Percentiles rank a stretch among this genome's conserved stretches.
Conservation (phyloP, 2,329 filamentous ascomycete species). For the Fusarium chuoi region DNA sequence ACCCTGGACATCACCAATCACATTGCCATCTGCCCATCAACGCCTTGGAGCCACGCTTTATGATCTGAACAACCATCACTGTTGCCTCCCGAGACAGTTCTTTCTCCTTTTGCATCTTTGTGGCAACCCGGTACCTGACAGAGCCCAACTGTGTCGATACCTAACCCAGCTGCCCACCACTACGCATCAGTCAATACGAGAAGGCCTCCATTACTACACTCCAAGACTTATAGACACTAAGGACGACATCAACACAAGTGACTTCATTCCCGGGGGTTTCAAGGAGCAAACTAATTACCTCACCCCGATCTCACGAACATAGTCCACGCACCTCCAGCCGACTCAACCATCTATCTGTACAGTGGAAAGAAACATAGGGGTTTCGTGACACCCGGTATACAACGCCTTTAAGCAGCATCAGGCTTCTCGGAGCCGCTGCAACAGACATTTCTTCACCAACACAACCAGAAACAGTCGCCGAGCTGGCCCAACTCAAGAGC, state of each 20-base stretch:
- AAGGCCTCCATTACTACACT: constrained; percentile 29
- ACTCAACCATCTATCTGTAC: not conserved
- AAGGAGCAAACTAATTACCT: not conserved
- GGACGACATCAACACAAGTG: constrained; percentile 13
- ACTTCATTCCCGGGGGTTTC: not conserved
- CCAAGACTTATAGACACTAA: constrained; percentile 10
- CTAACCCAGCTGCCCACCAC: constrained; percentile 43
- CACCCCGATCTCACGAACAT: not conserved
- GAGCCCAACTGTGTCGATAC: constrained; percentile 39
- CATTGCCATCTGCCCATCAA: constrained; percentile 45
- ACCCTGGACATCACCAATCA: constrained; percentile 50
- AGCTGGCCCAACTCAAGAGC: constrained; percentile 57
- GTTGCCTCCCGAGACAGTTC: constrained; percentile 46
- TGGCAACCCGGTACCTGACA: constrained; percentile 35
- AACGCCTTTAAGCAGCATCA: constrained; percentile 26
- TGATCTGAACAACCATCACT: constrained; percentile 39
- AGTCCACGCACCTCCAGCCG: not conserved
- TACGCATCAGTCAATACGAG: constrained; percentile 30
- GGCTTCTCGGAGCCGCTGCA: constrained; percentile 36
- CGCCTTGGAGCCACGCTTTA: constrained; percentile 43
- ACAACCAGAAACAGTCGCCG: constrained; percentile 44
- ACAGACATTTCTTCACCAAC: constrained; percentile 18
- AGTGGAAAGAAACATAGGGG: constrained; percentile 3
- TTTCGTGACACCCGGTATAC: constrained; percentile 19
- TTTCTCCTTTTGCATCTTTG: constrained; percentile 36